phyloP scores from a whole-genome alignment of 2,329 filamentous ascomycete species.

The Ascochyta clinopodiicola region DNA sequence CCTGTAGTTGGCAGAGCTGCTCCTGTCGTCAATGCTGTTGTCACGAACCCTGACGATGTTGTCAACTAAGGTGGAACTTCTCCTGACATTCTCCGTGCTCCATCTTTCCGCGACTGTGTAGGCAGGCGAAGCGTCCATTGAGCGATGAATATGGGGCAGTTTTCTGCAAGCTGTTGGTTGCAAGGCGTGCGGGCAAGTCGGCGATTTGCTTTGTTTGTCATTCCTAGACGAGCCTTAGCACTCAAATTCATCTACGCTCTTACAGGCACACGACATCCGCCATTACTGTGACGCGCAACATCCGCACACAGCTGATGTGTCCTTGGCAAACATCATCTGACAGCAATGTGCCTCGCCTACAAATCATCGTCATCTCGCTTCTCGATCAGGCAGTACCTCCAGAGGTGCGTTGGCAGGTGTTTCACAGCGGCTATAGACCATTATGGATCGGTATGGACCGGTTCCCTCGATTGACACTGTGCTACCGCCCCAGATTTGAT shows the following conservation, averaged over 20 bases:
- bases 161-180: no score
- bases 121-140: no score
- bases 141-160: no score
- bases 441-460: not conserved
- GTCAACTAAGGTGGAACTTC: not conserved
- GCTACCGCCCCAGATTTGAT: conserved; percentile 21
- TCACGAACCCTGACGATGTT: not conserved
- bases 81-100: not conserved
- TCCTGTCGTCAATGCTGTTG: not conserved
- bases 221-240: not conserved
- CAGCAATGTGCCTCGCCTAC: conserved; percentile 6
- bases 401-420: conserved; percentile 35
- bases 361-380: conserved; percentile 2
- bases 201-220: not conserved
- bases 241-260: not conserved
- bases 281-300: not conserved
- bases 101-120: no score
- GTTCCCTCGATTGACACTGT: conserved; percentile 27
- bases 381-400: conserved; percentile 3
- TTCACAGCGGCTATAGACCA: conserved; percentile 21
- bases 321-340: conserved; percentile 11
- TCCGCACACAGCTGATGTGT: not conserved
- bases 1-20: not conserved
- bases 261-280: not conserved
- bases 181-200: not conserved